Percentiles rank a stretch among this genome's conserved stretches.
phyloP scores from a whole-genome alignment of 1,139 yeast species.

The Yamadazyma pseudoaaseri region DNA sequence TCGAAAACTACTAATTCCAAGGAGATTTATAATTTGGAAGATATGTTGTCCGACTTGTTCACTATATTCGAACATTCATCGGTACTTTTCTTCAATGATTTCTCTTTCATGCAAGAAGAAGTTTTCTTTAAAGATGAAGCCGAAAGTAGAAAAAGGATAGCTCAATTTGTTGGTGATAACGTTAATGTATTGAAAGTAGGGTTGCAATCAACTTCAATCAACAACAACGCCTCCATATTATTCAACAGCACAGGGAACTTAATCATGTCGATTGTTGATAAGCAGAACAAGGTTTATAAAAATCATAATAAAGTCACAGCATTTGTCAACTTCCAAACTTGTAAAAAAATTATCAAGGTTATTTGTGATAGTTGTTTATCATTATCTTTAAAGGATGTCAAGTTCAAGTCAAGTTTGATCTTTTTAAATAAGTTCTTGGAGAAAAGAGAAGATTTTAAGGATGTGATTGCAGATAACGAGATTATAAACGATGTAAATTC shows the following conservation, averaged over 20 bases:
- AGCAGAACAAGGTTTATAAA: slow-evolving; percentile 17
- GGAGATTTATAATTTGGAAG: slow-evolving; percentile 22
- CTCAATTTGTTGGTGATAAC: slow-evolving; percentile 26
- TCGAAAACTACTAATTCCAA: slow-evolving; percentile 5
- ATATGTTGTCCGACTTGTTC: slow-evolving; percentile 36
- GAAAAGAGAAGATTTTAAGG: slow-evolving; percentile 22
- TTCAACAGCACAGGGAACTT: slow-evolving; percentile 39
- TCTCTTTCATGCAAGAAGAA: slow-evolving; percentile 22
- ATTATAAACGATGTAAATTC: slow-evolving; percentile 18
- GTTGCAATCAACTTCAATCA: slow-evolving; percentile 22
- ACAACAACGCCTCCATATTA: slow-evolving; percentile 19
- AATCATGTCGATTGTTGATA: slow-evolving; percentile 31
- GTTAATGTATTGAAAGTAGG: slow-evolving; percentile 35
- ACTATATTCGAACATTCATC: slow-evolving; percentile 35
- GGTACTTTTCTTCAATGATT: slow-evolving; percentile 34
- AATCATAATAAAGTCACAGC: slow-evolving; percentile 20
- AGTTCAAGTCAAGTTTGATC: slow-evolving; percentile 37
- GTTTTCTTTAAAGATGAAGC: slow-evolving; percentile 14
- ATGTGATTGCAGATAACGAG: slow-evolving; percentile 22
- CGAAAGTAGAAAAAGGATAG: slow-evolving; percentile 14
- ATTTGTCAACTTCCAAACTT: slow-evolving; percentile 28
- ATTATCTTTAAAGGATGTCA: slow-evolving; percentile 34
- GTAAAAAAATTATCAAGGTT: slow-evolving; percentile 33
- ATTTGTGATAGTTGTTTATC: slow-evolving; percentile 39
- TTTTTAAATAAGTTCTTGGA: slow-evolving; percentile 30